A percentile compares a stretch with the other conserved stretches of the same genome.
Conservation (phyloP, 2,329 filamentous ascomycete species). For the Fusarium concolor region DNA sequence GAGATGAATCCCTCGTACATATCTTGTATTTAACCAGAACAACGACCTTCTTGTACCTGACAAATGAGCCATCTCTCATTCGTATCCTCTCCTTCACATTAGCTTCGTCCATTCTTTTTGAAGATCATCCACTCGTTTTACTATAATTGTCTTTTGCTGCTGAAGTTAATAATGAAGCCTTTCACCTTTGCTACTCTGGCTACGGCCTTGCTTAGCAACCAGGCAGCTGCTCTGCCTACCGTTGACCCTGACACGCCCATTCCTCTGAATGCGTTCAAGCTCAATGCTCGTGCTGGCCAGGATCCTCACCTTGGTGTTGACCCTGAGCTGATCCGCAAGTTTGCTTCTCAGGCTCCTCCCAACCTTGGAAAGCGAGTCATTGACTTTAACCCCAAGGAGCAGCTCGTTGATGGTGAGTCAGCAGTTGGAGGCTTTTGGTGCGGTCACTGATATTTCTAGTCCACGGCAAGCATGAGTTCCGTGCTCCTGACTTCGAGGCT, state of each 20-base stretch:
- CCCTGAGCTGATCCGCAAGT: slow-evolving; percentile 35
- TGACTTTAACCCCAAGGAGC: slow-evolving; percentile 29
- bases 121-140: slow-evolving; percentile 15
- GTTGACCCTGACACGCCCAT: slow-evolving; percentile 25
- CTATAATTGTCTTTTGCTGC: neutral
- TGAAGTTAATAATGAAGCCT: slow-evolving; percentile 23
- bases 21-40: slow-evolving; percentile 17
- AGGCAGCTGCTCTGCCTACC: slow-evolving; percentile 19
- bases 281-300: neutral
- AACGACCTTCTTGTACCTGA: slow-evolving; percentile 9
- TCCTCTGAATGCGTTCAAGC: slow-evolving; percentile 32
- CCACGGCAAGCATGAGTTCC: slow-evolving; percentile 32
- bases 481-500: slow-evolving; percentile 21
- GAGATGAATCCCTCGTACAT: neutral
- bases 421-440: accelerated
- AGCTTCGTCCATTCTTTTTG: slow-evolving; percentile 1
- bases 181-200: slow-evolving; percentile 22
- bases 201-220: slow-evolving; percentile 20
- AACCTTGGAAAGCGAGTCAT: slow-evolving; percentile 17
- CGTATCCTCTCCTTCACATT: slow-evolving; percentile 23
- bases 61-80: slow-evolving; percentile 31
- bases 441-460: neutral
- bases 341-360: slow-evolving; percentile 23
- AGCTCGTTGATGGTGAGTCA: slow-evolving; percentile 29
- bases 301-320: slow-evolving; percentile 33